Base-by-base conservation (phyloP, 305 asterid genomes). In the Solanum aculeatissimum region DNA sequence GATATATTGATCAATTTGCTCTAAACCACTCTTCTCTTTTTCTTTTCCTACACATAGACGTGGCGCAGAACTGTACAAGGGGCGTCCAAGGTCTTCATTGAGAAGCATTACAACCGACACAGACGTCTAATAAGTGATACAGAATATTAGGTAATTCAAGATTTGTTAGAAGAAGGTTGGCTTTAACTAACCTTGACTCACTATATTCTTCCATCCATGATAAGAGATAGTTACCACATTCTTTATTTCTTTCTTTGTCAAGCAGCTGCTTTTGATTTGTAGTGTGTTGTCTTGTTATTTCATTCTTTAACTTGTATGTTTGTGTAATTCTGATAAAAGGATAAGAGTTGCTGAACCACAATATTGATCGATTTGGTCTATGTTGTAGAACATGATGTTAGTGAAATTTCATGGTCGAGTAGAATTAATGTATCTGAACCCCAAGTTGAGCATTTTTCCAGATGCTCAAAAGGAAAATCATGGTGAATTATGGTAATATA, bases 31-130 rank as follows among this genome's bases (percentile, higher is more conserved):
- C 43, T 9, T 8, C 0, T 15, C 38, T 32, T 4, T 14, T 16
- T 72, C 7, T 2, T 0, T 23, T 9, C 23, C 38, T 38, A 21
- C 82, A 45, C 58, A 53, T 78, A 95, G 98, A 93, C 98, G 9
- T 95, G 98, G 98, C 92, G 92, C 13, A 90, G 90, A 85, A 92
- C 97, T 4, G 86, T 95, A 38, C 97, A 92, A 89, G 95, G 97
- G 58, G 97, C 98, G 77, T 65, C 72, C 38, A 65, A 65, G 45
- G 72, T 65, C 23, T 90, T 93, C 92, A 89, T 94, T 94, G 98
- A 93, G 92, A 95, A 92, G 87, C 97, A 93, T 70, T 92, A 93
- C 88, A 93, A 94, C 82, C 89, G 93, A 9, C 98, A 95, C 87
- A 93, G 89, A 69, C 95, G 97, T 83, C 89, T 95, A 40, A 89